Percentiles rank a stretch among this genome's conserved stretches.
These are phyloP conservation scores for Mycena belliarum DNA, from an alignment of 768 basidiomycete genomes.

Conservation along the genomic window DNA sequence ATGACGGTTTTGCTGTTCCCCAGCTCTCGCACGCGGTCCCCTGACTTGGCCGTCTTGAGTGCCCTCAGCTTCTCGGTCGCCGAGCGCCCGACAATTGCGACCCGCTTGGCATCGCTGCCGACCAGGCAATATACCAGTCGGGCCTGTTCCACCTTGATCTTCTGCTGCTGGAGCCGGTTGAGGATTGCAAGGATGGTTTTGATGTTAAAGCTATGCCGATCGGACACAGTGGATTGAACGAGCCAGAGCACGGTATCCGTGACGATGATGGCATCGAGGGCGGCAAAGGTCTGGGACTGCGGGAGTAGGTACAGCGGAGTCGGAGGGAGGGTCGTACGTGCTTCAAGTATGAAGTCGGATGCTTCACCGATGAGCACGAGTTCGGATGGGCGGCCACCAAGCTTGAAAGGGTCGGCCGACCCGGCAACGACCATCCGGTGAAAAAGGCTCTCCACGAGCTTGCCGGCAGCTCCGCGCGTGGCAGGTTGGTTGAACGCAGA, in stretches of 20 bases:
- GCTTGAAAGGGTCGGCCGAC: not conserved
- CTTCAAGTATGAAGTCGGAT: not conserved
- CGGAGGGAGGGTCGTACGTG: not conserved
- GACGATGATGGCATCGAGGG: slow-evolving; percentile 9
- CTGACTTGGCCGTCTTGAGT: not conserved
- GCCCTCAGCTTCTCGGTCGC: not conserved
- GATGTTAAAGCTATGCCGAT: not conserved
- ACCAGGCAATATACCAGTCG: not conserved
- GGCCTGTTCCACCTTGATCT: not conserved
- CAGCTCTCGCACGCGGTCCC: not conserved
- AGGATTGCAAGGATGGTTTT: slow-evolving; percentile 6
- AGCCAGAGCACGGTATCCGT: not conserved
- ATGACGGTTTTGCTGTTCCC: too few relatives aligned
- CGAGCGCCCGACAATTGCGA: not conserved
- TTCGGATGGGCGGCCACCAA: not conserved
- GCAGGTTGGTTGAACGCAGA: not conserved
- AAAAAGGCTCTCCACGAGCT: slow-evolving; percentile 7
- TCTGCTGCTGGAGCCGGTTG: not conserved
- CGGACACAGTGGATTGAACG: not conserved
- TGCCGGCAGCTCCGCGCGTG: slow-evolving; percentile 6
- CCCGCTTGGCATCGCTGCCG: not conserved
- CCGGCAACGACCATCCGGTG: not conserved
- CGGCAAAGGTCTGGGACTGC: slow-evolving; percentile 1
- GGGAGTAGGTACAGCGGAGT: slow-evolving; percentile 1
- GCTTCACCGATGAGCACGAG: slow-evolving; percentile 7